Evolutionary conservation across 176 grass and related monocot genomes (phyloP), one percentile per base, ranked within the genome.

Genomic region (Guadua angustifolia): DNA sequence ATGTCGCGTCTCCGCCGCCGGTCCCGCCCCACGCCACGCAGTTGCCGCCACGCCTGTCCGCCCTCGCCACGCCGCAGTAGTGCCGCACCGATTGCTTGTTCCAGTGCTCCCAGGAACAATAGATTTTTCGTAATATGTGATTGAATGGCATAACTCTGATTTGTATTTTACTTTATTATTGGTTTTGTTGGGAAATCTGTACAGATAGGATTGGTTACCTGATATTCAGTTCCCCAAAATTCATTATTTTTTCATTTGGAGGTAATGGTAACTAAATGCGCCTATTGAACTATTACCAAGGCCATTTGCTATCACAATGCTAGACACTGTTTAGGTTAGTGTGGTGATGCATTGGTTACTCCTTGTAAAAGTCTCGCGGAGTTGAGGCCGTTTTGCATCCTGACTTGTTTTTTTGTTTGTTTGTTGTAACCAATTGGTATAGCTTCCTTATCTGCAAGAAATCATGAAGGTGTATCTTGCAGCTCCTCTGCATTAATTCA

Each of bases 301-400:
- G 35, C 40, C 33, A 29, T 82, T 64, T 75, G 2, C 65, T 52
- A 62, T 6, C 63, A 49, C 70, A 59, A 50, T 47, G 9, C 29
- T 85, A 50, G 43, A 22, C 19, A 18, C 32, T 51, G 19, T 43
- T 52, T 29, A 76, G 32, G 9, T 79, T 32, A 51, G 18, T 47
- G 5, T 12, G 40, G 15, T 50, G 62, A 8, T 56, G 35, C 10
- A 4, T 63, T 87, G 42, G 21, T 52, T 76, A 38, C 7, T 66
- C 73, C 33, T 70, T 71, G 32, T 55, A 83, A 61, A 78, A 36
- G 35, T 83, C 33, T 35, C 12, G n/a, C 25, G 46, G 62, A 36
- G 62, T 58, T 22, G 56, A 58, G 25, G 58, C 9, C 25, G n/a
- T 60, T 5, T 26, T 60, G 59, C 24, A 7, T 14, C 15, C 59